phyloP scores from a whole-genome alignment of 108 stramenopile species.

The Cyclotella kingstonii region DNA sequence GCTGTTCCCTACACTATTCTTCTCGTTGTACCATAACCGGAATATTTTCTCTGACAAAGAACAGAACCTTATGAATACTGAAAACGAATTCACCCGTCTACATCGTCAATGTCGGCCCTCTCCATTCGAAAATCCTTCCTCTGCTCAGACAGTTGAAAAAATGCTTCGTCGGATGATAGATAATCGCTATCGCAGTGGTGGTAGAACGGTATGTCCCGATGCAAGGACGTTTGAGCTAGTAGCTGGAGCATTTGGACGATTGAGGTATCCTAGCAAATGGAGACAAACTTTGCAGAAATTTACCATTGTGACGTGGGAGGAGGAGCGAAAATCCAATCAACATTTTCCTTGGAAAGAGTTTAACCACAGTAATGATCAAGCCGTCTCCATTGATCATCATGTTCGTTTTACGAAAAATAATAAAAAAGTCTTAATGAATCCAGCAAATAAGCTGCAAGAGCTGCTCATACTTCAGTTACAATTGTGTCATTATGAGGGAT shows the following conservation, averaged over 20 bases:
- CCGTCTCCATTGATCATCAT: not conserved
- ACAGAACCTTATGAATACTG: not conserved
- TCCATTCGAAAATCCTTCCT: slow-evolving; percentile 38
- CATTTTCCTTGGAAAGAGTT: not conserved
- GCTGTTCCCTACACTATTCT: not conserved
- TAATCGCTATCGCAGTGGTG: slow-evolving; percentile 44
- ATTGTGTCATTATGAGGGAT: slow-evolving; percentile 41
- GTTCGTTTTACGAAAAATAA: not conserved
- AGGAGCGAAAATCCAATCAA: slow-evolving; percentile 24
- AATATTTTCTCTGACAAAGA: not conserved
- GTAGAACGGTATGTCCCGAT: slow-evolving; percentile 48
- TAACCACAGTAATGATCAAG: slow-evolving; percentile 10
- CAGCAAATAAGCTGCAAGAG: slow-evolving; percentile 34
- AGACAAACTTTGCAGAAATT: not conserved
- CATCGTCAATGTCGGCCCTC: slow-evolving; percentile 27
- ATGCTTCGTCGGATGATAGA: slow-evolving; percentile 57
- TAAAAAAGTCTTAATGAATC: slow-evolving; percentile 16
- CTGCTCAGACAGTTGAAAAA: slow-evolving; percentile 35
- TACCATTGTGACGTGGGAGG: slow-evolving; percentile 21
- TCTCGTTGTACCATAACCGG: not conserved
- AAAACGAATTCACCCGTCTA: not conserved
- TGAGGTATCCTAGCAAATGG: slow-evolving; percentile 9
- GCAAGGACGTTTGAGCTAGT: slow-evolving; percentile 35
- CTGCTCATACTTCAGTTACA: slow-evolving; percentile 35
- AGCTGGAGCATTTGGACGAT: slow-evolving; percentile 40